Evolutionary conservation across 805 yeast genomes (phyloP), one percentile per base, ranked within the genome.

Genomic region (Pachysolen tannophilus): DNA sequence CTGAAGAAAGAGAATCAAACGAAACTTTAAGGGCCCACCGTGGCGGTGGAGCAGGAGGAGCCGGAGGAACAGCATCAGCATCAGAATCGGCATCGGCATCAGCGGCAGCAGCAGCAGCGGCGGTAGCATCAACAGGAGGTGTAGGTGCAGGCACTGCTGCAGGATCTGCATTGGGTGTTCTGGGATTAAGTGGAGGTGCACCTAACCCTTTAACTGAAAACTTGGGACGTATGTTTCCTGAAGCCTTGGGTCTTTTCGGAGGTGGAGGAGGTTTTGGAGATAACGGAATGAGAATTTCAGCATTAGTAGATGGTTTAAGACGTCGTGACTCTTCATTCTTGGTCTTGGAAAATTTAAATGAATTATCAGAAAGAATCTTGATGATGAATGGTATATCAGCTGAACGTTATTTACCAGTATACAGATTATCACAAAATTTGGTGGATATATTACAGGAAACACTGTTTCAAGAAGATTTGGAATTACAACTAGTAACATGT

Each of bases 401-500:
- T 1, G 88, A 80, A 38, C 57, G 86, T 20, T 53, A 64, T 2
- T 60, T 88, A 7, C 86, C 95, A 0, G 63, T 79, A 0, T 69
- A 64, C 32, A 65, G 61, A 34, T 51, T 86, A 17, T 61, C 82
- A 0, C 62, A 60, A 20, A 68, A 69, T 11, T 55, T 88, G 29
- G 72, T 82, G 1, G 54, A 56, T 3, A 66, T 86, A 6, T 58
- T 90, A 50, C 63, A 64, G 11, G 77, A 75, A 41, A 79, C 84
- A 0, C 28, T 47, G 5, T 66, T 76, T 32, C 69, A 65, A 20
- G 82, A 75, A 15, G 81, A 82, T 43, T 59, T 84, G 32, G 96
- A 90, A 49, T 51, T 88, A n/a, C 90, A 82, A 48, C 58, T 90
- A 29, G 79, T 82, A 26, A 80, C 94, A 0, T 83, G 94, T 48